Percentiles rank a stretch among this genome's conserved stretches.
Conservation (phyloP, 345 rosid genomes). For the Populus deltoides region DNA sequence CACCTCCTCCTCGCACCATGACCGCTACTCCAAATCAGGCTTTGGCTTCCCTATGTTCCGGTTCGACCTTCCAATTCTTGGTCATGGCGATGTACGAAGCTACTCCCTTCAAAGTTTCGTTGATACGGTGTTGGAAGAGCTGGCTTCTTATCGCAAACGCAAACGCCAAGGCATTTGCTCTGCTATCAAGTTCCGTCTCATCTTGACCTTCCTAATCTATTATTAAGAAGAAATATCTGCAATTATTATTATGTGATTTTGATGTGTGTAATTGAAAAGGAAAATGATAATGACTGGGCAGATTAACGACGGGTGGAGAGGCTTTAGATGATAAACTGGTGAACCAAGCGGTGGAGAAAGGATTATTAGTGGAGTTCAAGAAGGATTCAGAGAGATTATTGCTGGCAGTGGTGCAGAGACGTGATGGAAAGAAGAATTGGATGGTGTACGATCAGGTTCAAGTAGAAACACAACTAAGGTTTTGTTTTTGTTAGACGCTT, state of each 20-base stretch:
- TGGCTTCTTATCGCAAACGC: slow-evolving; percentile 41
- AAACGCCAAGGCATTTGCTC: slow-evolving; percentile 45
- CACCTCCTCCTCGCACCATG: slow-evolving; percentile 16
- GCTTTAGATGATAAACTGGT: slow-evolving; percentile 65
- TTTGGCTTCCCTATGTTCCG: slow-evolving; percentile 16
- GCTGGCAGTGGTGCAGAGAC: slow-evolving; percentile 78
- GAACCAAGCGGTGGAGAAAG: slow-evolving; percentile 53
- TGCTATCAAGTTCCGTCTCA: slow-evolving; percentile 53
- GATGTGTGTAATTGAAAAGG: no score
- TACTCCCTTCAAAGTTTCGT: slow-evolving; percentile 58
- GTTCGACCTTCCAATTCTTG: slow-evolving; percentile 25
- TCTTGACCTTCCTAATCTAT: not conserved
- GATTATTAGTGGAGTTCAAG: slow-evolving; percentile 82
- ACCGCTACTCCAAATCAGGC: slow-evolving; percentile 31
- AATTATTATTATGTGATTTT: no score
- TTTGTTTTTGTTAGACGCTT: not conserved
- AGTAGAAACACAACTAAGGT: slow-evolving; percentile 19
- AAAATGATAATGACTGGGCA: slow-evolving; percentile 20
- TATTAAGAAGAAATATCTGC: no score
- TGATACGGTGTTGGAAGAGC: slow-evolving; percentile 64
- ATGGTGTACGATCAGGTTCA: slow-evolving; percentile 98
- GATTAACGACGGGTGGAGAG: slow-evolving; percentile 65
- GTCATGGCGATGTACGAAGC: slow-evolving; percentile 24
- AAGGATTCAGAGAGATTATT: slow-evolving; percentile 74
- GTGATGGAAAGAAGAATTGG: slow-evolving; percentile 98